Conservation (phyloP, 257 asterid species). For the Cordia subcordata region DNA sequence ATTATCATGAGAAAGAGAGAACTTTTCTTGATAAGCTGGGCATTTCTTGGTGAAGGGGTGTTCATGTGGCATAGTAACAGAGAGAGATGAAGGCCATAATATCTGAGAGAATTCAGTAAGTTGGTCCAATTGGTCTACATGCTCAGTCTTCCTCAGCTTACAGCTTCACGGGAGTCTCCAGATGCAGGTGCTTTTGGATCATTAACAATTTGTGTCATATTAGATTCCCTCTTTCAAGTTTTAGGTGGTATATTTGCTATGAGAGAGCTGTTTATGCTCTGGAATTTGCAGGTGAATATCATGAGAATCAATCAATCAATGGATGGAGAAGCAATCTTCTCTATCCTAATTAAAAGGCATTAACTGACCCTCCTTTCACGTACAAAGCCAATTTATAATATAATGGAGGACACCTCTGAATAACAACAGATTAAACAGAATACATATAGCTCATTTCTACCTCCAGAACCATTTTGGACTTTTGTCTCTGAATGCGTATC, state of each 20-base stretch:
- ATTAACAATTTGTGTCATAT: neutral
- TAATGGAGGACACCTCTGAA: no score
- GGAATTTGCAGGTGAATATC: neutral
- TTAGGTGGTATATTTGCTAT: neutral
- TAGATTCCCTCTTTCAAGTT: neutral
- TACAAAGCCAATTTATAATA: no score
- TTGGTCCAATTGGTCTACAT: neutral
- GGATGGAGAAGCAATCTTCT: no score
- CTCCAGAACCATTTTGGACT: no score
- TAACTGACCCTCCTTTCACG: no score
- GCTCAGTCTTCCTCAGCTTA: neutral
- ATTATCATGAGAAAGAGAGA: neutral
- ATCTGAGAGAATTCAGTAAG: neutral
- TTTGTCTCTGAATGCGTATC: no score
- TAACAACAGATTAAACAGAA: no score
- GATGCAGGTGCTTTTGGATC: slow-evolving; percentile 3
- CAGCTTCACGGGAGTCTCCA: neutral
- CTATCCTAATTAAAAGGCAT: no score
- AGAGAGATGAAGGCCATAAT: neutral
- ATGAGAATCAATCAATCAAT: no score
- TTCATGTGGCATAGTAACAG: neutral
- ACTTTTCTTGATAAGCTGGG: neutral
- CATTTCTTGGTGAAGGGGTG: neutral
- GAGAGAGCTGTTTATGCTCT: neutral
- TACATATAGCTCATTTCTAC: no score